Conservation (phyloP, 306 rosid genomes). For the Cucurbita argyrosperma region DNA sequence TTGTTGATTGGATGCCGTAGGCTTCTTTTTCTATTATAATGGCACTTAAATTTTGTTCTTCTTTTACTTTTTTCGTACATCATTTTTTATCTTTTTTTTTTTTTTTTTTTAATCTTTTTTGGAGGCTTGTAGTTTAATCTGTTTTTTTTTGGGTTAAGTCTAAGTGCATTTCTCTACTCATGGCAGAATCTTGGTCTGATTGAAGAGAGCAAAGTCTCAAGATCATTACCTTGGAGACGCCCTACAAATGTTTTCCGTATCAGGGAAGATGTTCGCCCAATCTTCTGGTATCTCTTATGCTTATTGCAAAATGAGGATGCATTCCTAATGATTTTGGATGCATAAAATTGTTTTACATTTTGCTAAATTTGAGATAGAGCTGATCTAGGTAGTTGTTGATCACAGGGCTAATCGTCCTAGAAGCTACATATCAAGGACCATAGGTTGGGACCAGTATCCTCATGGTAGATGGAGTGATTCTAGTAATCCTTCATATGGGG, state of each 20-base stretch:
- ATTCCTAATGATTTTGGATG: neutral
- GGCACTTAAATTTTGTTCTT: neutral
- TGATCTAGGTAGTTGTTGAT: conserved; percentile 18
- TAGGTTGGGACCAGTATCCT: conserved; percentile 95
- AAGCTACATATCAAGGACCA: conserved; percentile 90
- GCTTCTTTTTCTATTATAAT: neutral
- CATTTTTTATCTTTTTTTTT: neutral
- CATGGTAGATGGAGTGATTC: conserved; percentile 95
- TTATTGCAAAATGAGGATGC: conserved; percentile 2
- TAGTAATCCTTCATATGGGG: conserved; percentile 80
- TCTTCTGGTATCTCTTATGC: conserved; percentile 48
- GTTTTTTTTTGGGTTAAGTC: neutral
- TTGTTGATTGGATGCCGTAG: neutral
- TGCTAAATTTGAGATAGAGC: conserved; percentile 5
- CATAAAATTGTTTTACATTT: neutral
- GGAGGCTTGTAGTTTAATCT: neutral
- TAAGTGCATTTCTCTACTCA: neutral
- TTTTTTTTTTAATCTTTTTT: neutral
- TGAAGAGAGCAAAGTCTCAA: conserved; percentile 67
- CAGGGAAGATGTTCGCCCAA: conserved; percentile 83
- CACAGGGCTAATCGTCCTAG: conserved; percentile 94
- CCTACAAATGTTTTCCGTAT: conserved; percentile 76
- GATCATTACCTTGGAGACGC: conserved; percentile 82
- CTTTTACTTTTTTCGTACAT: neutral
- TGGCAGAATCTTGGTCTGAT: conserved; percentile 86